phyloP scores from a whole-genome alignment of 75 land plant species.

The Chamaecyparis obtusa region DNA sequence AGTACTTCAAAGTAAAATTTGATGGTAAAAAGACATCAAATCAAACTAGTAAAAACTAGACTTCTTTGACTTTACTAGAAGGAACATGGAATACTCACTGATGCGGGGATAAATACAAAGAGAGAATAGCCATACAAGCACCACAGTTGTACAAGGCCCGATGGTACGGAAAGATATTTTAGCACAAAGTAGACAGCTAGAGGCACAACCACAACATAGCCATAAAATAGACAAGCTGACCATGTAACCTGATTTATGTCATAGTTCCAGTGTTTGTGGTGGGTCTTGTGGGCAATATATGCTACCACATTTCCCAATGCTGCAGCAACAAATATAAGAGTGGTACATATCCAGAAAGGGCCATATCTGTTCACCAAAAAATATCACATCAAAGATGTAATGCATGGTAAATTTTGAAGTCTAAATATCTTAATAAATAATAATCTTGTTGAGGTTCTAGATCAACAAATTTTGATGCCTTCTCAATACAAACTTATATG shows the following conservation, averaged over 20 bases:
- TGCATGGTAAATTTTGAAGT: not conserved
- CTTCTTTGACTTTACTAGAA: not conserved
- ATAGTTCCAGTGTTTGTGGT: conserved; percentile 82
- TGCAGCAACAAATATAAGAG: conserved; percentile 97
- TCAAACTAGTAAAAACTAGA: conserved; percentile 3
- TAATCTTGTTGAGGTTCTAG: not conserved
- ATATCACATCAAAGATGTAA: not conserved
- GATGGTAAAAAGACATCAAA: not conserved
- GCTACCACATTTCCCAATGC: conserved; percentile 97
- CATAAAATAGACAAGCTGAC: conserved; percentile 98
- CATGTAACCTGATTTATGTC: conserved; percentile 95
- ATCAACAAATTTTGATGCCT: not conserved
- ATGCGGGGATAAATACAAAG: conserved; percentile 94
- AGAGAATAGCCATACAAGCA: conserved; percentile 97
- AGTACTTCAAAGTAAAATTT: not conserved
- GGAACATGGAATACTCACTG: conserved; percentile 46
- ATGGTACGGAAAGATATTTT: conserved; percentile 90
- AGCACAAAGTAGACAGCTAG: conserved; percentile 74
- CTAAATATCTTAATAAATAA: not conserved
- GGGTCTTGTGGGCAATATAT: conserved; percentile 79
- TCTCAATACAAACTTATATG: not conserved
- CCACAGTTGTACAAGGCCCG: conserved; percentile 91
- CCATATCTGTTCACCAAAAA: conserved; percentile 71
- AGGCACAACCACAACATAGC: conserved; percentile 86
- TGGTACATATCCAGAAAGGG: conserved; percentile 99